Base-by-base conservation (phyloP, 169 alveolate species). In the Eimeria maxima region DNA sequence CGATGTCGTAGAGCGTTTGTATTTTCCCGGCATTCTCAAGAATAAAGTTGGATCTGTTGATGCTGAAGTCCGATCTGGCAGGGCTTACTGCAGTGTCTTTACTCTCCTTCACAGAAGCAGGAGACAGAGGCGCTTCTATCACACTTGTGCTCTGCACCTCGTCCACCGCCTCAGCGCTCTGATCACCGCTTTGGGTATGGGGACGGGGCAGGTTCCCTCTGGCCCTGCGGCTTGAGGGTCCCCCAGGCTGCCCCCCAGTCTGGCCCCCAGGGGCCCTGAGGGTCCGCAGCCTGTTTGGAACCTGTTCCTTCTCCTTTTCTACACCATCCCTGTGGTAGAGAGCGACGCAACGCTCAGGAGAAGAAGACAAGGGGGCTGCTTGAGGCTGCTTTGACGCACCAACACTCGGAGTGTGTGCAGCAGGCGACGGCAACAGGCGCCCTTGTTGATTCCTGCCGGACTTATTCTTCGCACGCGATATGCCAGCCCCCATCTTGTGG, bases 11-110 rank as follows among this genome's bases (percentile, higher is more conserved):
- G 55, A 90, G 81, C 29, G 63, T 86, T 81, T 95, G 97, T 63
- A 96, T 47, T 22, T 90, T 95, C 6, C 97, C 97, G 4, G 96
- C 87, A 88, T 91, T 96, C 53, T 97, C 97, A 44, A 97, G 90
- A 60, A 96, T 97, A 87, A 97, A 96, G 60, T 94, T 92, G 87
- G 98, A 96, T 89, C 97, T 96, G 96, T 97, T 95, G 96, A 94
- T 83, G 84, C 93, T 80, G 76, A 90, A 90, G 47, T 97, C 73
- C 90, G 92, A 33, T 18, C 24, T 44, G 11, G 63, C 86, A 42
- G 53, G 63, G 3, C 63, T 44, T 18, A 6, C 60, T 38, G 86
- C 86, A 42, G 63, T 38, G 81, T 86, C 93, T 13, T 29, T 29
- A 29, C 78, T 45, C 47, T 83, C 71, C 91, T 76, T 76, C 38